phyloP scores from a whole-genome alignment of 139 green algal genomes.

The Picochlorum sp. region DNA sequence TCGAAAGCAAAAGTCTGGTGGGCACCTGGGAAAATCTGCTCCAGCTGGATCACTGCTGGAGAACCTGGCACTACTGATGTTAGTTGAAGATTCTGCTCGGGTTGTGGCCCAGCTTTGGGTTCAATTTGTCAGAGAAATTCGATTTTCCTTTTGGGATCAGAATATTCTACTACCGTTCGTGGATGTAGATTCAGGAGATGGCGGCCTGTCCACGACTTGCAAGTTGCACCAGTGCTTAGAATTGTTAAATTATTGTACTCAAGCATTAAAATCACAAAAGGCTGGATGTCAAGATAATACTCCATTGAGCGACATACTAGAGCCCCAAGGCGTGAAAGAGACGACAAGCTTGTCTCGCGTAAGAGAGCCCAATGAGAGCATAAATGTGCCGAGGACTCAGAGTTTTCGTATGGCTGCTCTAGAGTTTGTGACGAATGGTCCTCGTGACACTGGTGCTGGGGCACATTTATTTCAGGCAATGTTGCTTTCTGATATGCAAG shows the following conservation, averaged over 20 bases:
- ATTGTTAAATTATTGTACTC: constrained; percentile 38
- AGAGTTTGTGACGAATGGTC: not conserved
- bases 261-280: too few species aligned
- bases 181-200: too few species aligned
- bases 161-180: constrained; percentile 33
- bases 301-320: too few species aligned
- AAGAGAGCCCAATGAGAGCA: too few species aligned
- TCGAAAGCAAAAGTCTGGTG: not conserved
- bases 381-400: not conserved
- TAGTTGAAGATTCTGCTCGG: constrained; percentile 54
- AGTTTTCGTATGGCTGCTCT: not conserved
- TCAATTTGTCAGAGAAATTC: constrained; percentile 36
- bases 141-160: constrained; percentile 53
- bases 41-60: constrained; percentile 7
- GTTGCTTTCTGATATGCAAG: constrained; percentile 69
- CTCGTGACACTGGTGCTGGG: not conserved
- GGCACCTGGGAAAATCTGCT: constrained; percentile 8
- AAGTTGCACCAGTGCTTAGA: constrained; percentile 82
- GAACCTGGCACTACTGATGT: constrained; percentile 49
- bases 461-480: constrained; percentile 51
- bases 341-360: too few species aligned
- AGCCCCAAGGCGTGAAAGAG: too few species aligned
- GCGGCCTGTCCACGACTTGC: constrained; percentile 17
- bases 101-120: constrained; percentile 60
- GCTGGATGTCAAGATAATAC: too few species aligned